A percentile compares a stretch with the other conserved stretches of the same genome.
phyloP scores from a whole-genome alignment of 192 early-diverging fungal genomes.

The Coemansia sp. region DNA sequence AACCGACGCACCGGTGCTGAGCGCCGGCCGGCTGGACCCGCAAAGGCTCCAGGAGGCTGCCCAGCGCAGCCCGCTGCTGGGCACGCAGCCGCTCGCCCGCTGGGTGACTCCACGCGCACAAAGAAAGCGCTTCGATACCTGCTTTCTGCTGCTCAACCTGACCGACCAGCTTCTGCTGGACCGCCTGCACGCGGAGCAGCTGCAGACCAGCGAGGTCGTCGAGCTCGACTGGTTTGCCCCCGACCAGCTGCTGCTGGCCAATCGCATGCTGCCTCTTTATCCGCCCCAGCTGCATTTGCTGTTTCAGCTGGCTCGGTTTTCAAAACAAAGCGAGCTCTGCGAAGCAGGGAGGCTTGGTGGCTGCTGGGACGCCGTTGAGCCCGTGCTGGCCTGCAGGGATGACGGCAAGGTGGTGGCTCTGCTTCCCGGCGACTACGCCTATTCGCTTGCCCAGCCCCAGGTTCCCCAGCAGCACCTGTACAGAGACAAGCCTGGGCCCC shows the following conservation, averaged over 20 bases:
- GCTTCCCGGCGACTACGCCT: constrained; percentile 43
- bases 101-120: constrained; percentile 47
- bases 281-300: constrained; percentile 69
- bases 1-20: constrained; percentile 28
- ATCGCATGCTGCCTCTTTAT: constrained; percentile 54
- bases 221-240: constrained; percentile 69
- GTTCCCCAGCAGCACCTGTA: too few relatives aligned
- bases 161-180: constrained; percentile 7
- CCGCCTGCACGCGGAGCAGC: constrained; percentile 10
- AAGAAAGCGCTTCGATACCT: constrained; percentile 36
- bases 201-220: constrained; percentile 56
- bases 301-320: constrained; percentile 47
- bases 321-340: not conserved
- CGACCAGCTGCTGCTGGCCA: constrained; percentile 56
- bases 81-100: constrained; percentile 54
- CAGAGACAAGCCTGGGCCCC: not conserved
- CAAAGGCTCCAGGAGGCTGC: constrained; percentile 18
- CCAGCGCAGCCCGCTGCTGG: constrained; percentile 44
- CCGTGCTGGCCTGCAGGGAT: constrained; percentile 25
- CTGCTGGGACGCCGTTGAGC: constrained; percentile 15
- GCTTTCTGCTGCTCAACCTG: constrained; percentile 36
- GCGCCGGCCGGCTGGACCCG: constrained; percentile 4
- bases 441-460: constrained; percentile 8
- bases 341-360: too few relatives aligned
- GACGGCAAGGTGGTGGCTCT: constrained; percentile 30